A percentile compares a stretch with the other conserved stretches of the same genome.
These are phyloP conservation scores for Neofusicoccum cordaticola DNA, from an alignment of 2,329 filamentous ascomycete species.

Conservation along the genomic window DNA sequence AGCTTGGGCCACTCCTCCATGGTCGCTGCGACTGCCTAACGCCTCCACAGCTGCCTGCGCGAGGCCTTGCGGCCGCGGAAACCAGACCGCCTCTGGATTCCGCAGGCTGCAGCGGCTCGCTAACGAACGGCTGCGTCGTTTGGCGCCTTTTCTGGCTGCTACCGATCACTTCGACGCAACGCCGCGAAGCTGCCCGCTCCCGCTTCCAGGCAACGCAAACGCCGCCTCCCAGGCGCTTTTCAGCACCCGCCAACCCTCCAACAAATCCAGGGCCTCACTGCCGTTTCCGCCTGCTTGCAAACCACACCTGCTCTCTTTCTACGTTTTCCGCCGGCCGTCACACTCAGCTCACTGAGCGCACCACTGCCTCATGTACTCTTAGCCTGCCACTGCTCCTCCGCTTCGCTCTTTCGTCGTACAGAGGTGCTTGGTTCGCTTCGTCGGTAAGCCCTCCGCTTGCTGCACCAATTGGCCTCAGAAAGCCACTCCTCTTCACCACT, in stretches of 20 bases:
- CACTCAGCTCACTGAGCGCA: background rate
- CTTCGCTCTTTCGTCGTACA: background rate
- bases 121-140: background rate
- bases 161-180: background rate
- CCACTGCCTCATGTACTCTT: background rate
- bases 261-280: no score
- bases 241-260: background rate
- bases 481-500: background rate
- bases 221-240: background rate
- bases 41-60: background rate
- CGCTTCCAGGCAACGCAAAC: background rate
- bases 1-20: no score
- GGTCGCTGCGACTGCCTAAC: background rate
- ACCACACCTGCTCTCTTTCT: background rate
- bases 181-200: background rate
- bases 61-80: no score
- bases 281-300: background rate
- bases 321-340: background rate
- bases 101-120: background rate
- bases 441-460: background rate
- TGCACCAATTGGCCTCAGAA: no score
- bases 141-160: background rate
- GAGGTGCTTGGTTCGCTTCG: no score
- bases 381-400: background rate
- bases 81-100: background rate